A percentile compares a stretch with the other conserved stretches of the same genome.
These are phyloP conservation scores for Ustilago crameri DNA, from an alignment of 1,284 basidiomycete species.

Conservation along the genomic window DNA sequence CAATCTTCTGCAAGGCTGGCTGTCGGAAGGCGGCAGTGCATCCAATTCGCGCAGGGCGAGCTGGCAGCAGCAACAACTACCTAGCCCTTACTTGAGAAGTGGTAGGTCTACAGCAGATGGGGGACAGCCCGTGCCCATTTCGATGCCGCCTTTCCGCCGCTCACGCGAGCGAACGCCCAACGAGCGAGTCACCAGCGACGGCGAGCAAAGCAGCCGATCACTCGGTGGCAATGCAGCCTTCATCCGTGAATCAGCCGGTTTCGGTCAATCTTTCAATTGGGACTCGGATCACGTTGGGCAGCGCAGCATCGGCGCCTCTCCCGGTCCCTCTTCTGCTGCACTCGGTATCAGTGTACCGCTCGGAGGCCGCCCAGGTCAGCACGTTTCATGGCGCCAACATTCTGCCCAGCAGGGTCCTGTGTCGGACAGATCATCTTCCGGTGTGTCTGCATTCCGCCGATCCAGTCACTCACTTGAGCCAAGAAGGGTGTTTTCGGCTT, in stretches of 20 bases:
- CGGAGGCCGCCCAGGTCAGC: slow-evolving; percentile 11
- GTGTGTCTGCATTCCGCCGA: slow-evolving; percentile 2
- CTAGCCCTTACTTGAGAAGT: slow-evolving; percentile 1
- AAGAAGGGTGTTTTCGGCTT: slow-evolving; percentile 6
- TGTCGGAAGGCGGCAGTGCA: slow-evolving; percentile 38
- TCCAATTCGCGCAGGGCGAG: slow-evolving; percentile 39
- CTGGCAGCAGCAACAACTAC: slow-evolving; percentile 28
- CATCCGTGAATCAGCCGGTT: slow-evolving; percentile 34
- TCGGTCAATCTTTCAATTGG: neutral
- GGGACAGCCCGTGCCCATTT: slow-evolving; percentile 25
- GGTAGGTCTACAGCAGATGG: neutral
- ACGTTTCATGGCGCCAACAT: slow-evolving; percentile 27
- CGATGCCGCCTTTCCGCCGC: slow-evolving; percentile 36
- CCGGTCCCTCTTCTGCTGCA: neutral
- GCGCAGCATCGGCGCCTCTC: slow-evolving; percentile 6
- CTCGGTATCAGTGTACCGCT: slow-evolving; percentile 29
- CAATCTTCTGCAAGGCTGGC: slow-evolving; percentile 28
- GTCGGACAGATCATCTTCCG: slow-evolving; percentile 3
- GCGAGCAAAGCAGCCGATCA: slow-evolving; percentile 27
- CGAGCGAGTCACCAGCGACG: slow-evolving; percentile 27
- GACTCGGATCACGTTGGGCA: neutral
- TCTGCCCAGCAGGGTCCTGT: slow-evolving; percentile 16
- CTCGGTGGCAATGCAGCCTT: slow-evolving; percentile 41
- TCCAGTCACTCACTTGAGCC: slow-evolving; percentile 35
- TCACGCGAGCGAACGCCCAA: slow-evolving; percentile 21